A percentile compares a stretch with the other conserved stretches of the same genome.
Conservation (phyloP, 73 alveolate species). For the Paramecium sexaurelia region DNA sequence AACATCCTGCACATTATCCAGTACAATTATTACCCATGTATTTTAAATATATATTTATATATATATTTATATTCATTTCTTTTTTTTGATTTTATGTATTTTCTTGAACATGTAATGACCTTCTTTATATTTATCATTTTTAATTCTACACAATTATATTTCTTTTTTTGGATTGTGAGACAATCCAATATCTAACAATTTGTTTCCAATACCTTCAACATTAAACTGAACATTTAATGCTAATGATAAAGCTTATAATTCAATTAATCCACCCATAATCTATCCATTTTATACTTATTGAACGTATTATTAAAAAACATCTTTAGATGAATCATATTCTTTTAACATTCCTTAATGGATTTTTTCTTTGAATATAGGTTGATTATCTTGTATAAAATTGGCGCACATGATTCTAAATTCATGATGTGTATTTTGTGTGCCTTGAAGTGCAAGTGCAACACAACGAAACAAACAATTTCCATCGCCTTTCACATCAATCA, state of each 20-base stretch:
- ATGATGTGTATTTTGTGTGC: not conserved
- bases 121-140: not conserved
- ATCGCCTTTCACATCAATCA: slow-evolving; percentile 58
- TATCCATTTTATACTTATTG: not conserved
- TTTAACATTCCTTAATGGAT: not conserved
- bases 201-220: not conserved
- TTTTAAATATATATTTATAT: not conserved
- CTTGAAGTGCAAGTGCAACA: not conserved
- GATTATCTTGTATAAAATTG: not conserved
- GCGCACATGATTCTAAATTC: not conserved
- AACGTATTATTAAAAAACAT: not conserved
- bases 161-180: slow-evolving; percentile 6
- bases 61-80: not conserved
- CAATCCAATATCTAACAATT: not conserved
- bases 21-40: slow-evolving; percentile 49
- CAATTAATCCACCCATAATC: slow-evolving; percentile 3
- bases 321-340: not conserved
- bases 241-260: not conserved
- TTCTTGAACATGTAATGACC: slow-evolving; percentile 8
- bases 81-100: not conserved
- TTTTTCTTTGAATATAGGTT: not conserved
- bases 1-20: slow-evolving; percentile 19
- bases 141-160: not conserved
- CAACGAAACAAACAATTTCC: slow-evolving; percentile 55
- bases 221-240: not conserved